These are phyloP conservation scores for Tuber brumale DNA, from an alignment of 495 filamentous ascomycete genomes.

Conservation along the genomic window DNA sequence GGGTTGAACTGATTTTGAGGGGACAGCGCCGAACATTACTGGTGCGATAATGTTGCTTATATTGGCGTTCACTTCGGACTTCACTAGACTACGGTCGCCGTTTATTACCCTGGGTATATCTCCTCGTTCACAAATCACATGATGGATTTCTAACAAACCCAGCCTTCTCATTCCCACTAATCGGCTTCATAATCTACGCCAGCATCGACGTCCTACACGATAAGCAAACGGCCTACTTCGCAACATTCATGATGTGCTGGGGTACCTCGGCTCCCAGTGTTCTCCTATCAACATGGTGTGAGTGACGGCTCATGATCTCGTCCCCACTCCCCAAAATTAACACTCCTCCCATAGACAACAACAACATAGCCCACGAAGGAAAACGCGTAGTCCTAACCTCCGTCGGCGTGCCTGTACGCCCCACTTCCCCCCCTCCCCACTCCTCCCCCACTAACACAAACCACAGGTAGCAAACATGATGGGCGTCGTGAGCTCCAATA, in stretches of 20 bases:
- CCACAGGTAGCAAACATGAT: slow-evolving; percentile 59
- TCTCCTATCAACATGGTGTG: slow-evolving; percentile 47
- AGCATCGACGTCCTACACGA: slow-evolving; percentile 57
- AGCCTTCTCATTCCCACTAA: slow-evolving; percentile 63
- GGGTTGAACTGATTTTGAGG: slow-evolving; percentile 10
- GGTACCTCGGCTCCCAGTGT: slow-evolving; percentile 55
- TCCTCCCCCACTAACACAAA: slow-evolving; percentile 6
- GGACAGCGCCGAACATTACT: slow-evolving; percentile 24
- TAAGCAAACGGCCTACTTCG: slow-evolving; percentile 64
- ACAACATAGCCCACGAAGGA: slow-evolving; percentile 72
- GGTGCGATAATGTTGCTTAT: slow-evolving; percentile 65
- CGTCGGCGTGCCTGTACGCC: slow-evolving; percentile 59
- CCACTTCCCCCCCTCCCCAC: background rate
- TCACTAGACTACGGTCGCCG: slow-evolving; percentile 59
- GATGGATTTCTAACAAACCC: background rate
- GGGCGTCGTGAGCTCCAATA: slow-evolving; percentile 67
- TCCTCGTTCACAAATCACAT: background rate
- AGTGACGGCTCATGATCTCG: slow-evolving; percentile 10
- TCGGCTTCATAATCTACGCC: slow-evolving; percentile 70
- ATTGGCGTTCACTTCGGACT: slow-evolving; percentile 62
- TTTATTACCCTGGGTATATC: slow-evolving; percentile 57
- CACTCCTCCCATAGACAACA: slow-evolving; percentile 59
- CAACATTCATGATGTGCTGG: slow-evolving; percentile 80
- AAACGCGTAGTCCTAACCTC: slow-evolving; percentile 64
- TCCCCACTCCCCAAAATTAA: slow-evolving; percentile 9